These are phyloP conservation scores for Colletotrichum magnum DNA, from an alignment of 2,329 filamentous ascomycete genomes.

Conservation along the genomic window DNA sequence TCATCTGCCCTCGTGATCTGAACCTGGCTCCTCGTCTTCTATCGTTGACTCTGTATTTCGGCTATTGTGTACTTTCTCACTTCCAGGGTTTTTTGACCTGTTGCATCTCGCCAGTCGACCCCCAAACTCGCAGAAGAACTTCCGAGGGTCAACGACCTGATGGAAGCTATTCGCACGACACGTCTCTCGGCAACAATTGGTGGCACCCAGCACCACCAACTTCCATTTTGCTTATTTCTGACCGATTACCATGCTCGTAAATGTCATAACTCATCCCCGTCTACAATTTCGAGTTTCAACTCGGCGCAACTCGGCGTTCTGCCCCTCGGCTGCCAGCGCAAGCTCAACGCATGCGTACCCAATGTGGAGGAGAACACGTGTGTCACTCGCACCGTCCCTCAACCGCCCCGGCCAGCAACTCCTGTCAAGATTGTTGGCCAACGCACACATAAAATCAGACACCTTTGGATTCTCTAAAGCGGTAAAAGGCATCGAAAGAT, in stretches of 20 bases:
- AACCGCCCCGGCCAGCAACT: constrained; percentile 5
- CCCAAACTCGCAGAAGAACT: not conserved
- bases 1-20: constrained; percentile 7
- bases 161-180: constrained; percentile 37
- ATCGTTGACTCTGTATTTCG: too few relatives aligned
- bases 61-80: accelerated
- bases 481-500: too few relatives aligned
- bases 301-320: not conserved
- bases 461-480: too few relatives aligned
- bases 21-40: not conserved
- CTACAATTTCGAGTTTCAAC: not conserved
- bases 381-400: constrained; percentile 21
- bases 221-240: not conserved
- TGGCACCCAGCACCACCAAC: not conserved
- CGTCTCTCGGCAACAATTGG: not conserved
- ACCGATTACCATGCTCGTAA: not conserved
- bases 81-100: not conserved
- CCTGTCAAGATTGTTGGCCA: not conserved
- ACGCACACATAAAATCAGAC: too few relatives aligned
- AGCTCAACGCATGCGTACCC: constrained; percentile 36
- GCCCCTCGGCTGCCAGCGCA: not conserved
- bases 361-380: constrained; percentile 41
- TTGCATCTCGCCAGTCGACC: not conserved
- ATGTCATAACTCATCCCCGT: not conserved
- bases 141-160: not conserved